Conservation (phyloP, 129 eudicot species). For the carrot (Daucus carota) region DNA sequence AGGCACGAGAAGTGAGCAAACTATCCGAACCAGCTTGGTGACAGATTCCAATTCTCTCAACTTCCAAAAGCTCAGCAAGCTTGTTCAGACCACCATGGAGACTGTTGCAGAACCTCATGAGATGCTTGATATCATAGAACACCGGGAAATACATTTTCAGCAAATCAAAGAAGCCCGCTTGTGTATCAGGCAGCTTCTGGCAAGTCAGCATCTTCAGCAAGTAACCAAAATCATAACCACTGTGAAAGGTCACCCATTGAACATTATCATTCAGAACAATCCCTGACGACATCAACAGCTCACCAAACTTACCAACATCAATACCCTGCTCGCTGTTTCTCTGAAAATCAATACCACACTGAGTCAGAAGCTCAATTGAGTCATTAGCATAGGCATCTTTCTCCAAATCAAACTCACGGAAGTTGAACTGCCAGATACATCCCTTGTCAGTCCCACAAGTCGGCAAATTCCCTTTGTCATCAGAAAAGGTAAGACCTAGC, state of each 20-base stretch:
- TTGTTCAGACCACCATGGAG: conserved; percentile 52
- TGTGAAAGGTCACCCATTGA: conserved; percentile 50
- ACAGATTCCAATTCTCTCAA: conserved; percentile 35
- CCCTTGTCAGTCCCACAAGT: conserved; percentile 28
- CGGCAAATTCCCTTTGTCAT: conserved; percentile 39
- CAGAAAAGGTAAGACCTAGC: conserved; percentile 44
- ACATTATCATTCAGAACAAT: conserved; percentile 37
- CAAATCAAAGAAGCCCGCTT: conserved; percentile 36
- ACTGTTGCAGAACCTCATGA: conserved; percentile 34
- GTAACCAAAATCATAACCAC: conserved; percentile 56
- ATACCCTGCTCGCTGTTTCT: conserved; percentile 29
- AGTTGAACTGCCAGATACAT: conserved; percentile 53
- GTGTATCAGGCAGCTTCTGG: conserved; percentile 34
- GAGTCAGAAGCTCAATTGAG: conserved; percentile 39
- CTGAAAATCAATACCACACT: conserved; percentile 44
- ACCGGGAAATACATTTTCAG: conserved; percentile 35
- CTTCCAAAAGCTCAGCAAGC: conserved; percentile 33
- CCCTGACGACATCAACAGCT: conserved; percentile 60
- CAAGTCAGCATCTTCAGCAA: conserved; percentile 44
- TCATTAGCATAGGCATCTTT: conserved; percentile 33
- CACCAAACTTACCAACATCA: conserved; percentile 31
- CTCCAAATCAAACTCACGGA: conserved; percentile 29
- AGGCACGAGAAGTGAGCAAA: conserved; percentile 34
- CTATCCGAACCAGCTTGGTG: conserved; percentile 65
- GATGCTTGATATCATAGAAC: conserved; percentile 44